Evolutionary conservation across 495 filamentous ascomycete genomes (phyloP), one percentile per base, ranked within the genome.

Genomic region (Sordaria brevicollis): DNA sequence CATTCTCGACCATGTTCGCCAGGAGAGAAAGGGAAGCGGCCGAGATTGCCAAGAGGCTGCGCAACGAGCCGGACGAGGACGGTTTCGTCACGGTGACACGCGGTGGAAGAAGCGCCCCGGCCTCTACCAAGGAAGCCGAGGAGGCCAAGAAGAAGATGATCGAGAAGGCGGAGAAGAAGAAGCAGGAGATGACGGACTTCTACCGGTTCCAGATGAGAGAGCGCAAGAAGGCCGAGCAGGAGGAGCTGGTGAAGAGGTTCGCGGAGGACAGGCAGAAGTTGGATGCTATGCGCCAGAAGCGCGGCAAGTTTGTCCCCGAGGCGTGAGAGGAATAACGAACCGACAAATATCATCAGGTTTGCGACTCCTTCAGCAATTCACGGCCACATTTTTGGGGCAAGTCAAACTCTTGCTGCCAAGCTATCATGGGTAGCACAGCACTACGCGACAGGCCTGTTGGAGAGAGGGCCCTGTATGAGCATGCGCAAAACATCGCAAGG

Each of bases 151-250:
- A 88, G 80, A 88, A 88, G 83, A 89, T 93, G 86, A 84, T 91
- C 76, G 89, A 93, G 82, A 88, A 86, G 81, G 80, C 85, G 62
- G 83, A 86, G 75, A 87, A 86, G 79, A 88, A 86, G 81, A 88
- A 84, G 80, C 80, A 84, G 62, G 90, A 88, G 8, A 79, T 88
- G 73, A 86, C 86, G 37, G 90, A 93, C 74, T 98, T 99, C 79
- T 99, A 99, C 49, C 88, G 93, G 70, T 99, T 97, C 84, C 95
- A 99, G 86, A 85, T 87, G 72, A 82, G 94, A 65, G 94, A 98
- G 83, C 90, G 90, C 83, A 88, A 89, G 83, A 99, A 99, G 86
- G 88, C 88, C 74, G 86, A 88, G 72, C 91, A 93, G 78, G 83
- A 84, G 21, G 86, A 91, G 72, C 79, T 97, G 74, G 76, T 89